A percentile compares a stretch with the other conserved stretches of the same genome.
These are phyloP conservation scores for Triticum aestivum DNA, from an alignment of 176 grass and related monocot genomes.

Conservation along the genomic window IWGSC_CS_RefSeq_v2.1 NC_057799.1:415308428-415308927, in stretches of 20 bases:
- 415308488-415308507: not conserved
- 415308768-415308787: not conserved
- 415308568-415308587: not conserved
- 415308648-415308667: constrained; percentile 9
- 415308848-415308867: not conserved
- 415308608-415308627: not conserved
- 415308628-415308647: constrained; percentile 12
- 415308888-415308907: not conserved
- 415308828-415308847: not conserved
- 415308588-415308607: not conserved
- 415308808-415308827: not conserved
- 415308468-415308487: not conserved
- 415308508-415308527: not conserved
- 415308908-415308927: not conserved
- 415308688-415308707: not conserved
- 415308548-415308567: not conserved
- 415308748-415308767: not conserved
- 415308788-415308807: not conserved
- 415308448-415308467: not conserved
- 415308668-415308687: not conserved
- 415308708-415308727: not conserved
- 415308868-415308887: not conserved
- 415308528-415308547: not conserved
- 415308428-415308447: too few relatives aligned
- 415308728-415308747: not conserved